These are phyloP conservation scores for Trametes pubescens DNA, from an alignment of 1,284 basidiomycete genomes.

Conservation along the genomic window DNA sequence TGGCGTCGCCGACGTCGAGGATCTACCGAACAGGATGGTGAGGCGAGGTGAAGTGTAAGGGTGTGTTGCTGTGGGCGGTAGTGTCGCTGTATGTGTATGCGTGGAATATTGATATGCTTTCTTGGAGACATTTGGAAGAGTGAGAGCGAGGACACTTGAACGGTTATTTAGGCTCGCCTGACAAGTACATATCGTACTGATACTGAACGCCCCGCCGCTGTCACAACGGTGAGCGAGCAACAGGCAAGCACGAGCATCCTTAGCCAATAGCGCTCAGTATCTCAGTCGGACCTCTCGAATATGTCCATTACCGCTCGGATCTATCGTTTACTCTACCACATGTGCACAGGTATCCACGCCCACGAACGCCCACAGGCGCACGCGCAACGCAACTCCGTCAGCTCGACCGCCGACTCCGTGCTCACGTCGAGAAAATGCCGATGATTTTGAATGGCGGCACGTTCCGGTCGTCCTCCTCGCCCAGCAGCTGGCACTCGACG, in stretches of 20 bases:
- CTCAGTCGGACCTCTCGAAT: neutral
- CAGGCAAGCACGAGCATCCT: too few relatives aligned
- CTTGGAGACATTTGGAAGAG: too few relatives aligned
- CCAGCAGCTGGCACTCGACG: conserved; percentile 83
- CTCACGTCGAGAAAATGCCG: conserved; percentile 78
- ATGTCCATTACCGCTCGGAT: conserved; percentile 10
- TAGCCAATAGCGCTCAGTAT: too few relatives aligned
- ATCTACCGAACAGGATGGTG: neutral
- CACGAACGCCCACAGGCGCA: neutral
- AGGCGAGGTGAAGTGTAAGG: neutral
- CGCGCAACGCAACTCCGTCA: conserved; percentile 18
- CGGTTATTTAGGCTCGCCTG: too few relatives aligned
- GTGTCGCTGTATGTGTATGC: neutral
- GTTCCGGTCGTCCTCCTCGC: conserved; percentile 75
- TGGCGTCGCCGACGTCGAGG: neutral
- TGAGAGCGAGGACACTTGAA: too few relatives aligned
- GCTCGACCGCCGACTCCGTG: neutral
- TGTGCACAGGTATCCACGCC: neutral
- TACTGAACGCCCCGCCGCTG: too few relatives aligned
- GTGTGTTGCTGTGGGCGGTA: neutral
- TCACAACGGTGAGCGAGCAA: too few relatives aligned
- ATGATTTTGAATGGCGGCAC: conserved; percentile 86
- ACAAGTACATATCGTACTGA: too few relatives aligned
- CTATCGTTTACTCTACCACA: neutral
- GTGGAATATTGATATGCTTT: neutral